Base-by-base conservation (phyloP, 371 early-diverging fungal genomes). In the Mucor plumbeus region DNA sequence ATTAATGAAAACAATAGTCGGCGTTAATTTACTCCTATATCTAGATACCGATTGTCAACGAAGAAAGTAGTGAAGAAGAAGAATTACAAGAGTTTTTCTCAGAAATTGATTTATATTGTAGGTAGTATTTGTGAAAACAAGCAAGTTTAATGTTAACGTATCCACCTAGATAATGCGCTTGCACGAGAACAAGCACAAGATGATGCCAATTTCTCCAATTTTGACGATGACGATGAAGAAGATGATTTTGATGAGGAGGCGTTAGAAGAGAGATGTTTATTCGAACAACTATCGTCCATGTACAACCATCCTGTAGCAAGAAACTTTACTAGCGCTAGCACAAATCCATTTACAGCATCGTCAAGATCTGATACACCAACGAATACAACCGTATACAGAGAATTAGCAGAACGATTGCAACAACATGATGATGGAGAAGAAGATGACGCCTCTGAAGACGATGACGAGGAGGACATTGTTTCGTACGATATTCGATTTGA, bases 261-360 rank as follows among this genome's bases (percentile, higher is more conserved):
- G 13, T 47, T 65, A 47, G 65, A 65, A 33, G 65, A 65, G 47
- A 17, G 65, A 65, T 65, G 65, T 48, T 33, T 65, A 21, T 64
- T 43, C 19, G 64, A 64, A 43, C 55, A 56, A 56, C 11, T 64
- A 15, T 34, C 56, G 34, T 64, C 64, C 13, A 64, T 64, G 31
- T 64, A 64, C 19, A 64, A 35, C 19, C 64, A 64, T 35, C 64
- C 64, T 2, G 34, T 56, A 0, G 64, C 64, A 13, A 55, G 55
- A 56, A 56, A 56, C 6, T 60, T 60, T 26, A 43, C 40, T 7
- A 60, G 44, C 14, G 33, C 11, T n/a, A 60, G 59, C 40, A 60
- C 44, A 5, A 39, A 60, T 43, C 59, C 21, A n/a, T 36, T 59
- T 13, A 21, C 41, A 26, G 31, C 53, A 53, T 26, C 53, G 5